phyloP scores from a whole-genome alignment of 108 stramenopile genomes.

The Ochromonas danica region DNA sequence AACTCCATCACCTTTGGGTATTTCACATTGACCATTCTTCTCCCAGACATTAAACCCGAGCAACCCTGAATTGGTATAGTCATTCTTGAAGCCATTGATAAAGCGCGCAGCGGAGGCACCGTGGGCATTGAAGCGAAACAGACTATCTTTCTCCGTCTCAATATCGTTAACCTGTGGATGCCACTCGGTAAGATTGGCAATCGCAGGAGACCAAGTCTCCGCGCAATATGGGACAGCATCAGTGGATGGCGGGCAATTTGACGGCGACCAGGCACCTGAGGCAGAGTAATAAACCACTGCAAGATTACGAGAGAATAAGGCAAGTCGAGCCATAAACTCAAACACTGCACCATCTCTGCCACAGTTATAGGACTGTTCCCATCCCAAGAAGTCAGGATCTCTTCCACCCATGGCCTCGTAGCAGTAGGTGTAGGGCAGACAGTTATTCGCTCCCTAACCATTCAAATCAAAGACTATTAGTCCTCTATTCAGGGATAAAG shows the following conservation, averaged over 20 bases:
- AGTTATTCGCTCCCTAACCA: slow-evolving; percentile 27
- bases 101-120: not conserved
- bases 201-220: slow-evolving; percentile 21
- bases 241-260: slow-evolving; percentile 32
- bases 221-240: slow-evolving; percentile 7
- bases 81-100: not conserved
- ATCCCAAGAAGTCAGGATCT: slow-evolving; percentile 9
- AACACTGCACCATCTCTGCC: slow-evolving; percentile 8
- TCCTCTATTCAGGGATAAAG: no score
- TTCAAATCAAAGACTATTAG: no score
- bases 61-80: not conserved
- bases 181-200: slow-evolving; percentile 3
- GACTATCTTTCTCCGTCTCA: not conserved
- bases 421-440: slow-evolving; percentile 20
- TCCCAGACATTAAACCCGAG: slow-evolving; percentile 32
- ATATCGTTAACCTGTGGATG: not conserved
- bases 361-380: slow-evolving; percentile 38
- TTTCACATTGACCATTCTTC: not conserved
- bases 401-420: slow-evolving; percentile 33
- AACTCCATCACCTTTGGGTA: not conserved
- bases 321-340: slow-evolving; percentile 3
- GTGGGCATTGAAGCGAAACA: not conserved
- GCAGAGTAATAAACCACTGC: slow-evolving; percentile 30
- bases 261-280: not conserved
- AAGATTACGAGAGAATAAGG: not conserved